A percentile compares a stretch with the other conserved stretches of the same genome.
Conservation (phyloP, 2,329 filamentous ascomycete species). For the Rhytidhysteron rufulum region DNA sequence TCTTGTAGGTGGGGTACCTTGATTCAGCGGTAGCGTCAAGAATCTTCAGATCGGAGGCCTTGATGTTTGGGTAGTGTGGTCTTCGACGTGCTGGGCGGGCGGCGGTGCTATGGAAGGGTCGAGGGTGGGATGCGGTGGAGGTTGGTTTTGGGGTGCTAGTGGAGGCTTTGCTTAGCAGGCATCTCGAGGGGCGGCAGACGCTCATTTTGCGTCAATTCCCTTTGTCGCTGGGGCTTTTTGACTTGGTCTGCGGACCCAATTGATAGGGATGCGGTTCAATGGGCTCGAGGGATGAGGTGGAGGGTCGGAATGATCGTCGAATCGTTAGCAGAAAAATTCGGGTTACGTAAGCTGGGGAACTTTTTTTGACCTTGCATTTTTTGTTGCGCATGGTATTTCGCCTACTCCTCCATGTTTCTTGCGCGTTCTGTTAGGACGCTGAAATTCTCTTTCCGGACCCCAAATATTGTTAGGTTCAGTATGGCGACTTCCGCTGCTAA, state of each 20-base stretch:
- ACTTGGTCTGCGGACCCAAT: slow-evolving; percentile 23
- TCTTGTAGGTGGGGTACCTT: slow-evolving; percentile 61
- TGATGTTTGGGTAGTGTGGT: slow-evolving; percentile 43
- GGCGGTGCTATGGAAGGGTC: slow-evolving; percentile 40
- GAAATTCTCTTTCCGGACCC: slow-evolving; percentile 13
- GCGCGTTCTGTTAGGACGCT: slow-evolving; percentile 21
- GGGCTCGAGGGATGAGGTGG: neutral
- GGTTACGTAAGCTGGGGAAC: slow-evolving; percentile 5
- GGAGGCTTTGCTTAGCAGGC: slow-evolving; percentile 35
- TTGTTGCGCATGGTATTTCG: slow-evolving; percentile 8
- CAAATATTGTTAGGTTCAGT: slow-evolving; percentile 13
- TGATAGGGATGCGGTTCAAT: slow-evolving; percentile 9
- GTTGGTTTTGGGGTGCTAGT: slow-evolving; percentile 20
- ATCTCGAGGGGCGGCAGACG: slow-evolving; percentile 39
- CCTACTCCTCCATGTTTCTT: slow-evolving; percentile 15
- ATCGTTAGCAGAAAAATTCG: slow-evolving; percentile 9
- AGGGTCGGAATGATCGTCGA: slow-evolving; percentile 4
- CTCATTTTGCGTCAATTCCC: slow-evolving; percentile 40
- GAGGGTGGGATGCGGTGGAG: slow-evolving; percentile 25
- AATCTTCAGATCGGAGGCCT: slow-evolving; percentile 37
- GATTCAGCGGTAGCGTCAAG: slow-evolving; percentile 26
- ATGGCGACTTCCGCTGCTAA: slow-evolving; percentile 33
- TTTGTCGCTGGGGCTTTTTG: slow-evolving; percentile 7
- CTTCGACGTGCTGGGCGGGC: slow-evolving; percentile 33
- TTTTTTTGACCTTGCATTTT: slow-evolving; percentile 1